Base-by-base conservation (phyloP, 2,329 filamentous ascomycete species). In the Alternaria gansuensis region DNA sequence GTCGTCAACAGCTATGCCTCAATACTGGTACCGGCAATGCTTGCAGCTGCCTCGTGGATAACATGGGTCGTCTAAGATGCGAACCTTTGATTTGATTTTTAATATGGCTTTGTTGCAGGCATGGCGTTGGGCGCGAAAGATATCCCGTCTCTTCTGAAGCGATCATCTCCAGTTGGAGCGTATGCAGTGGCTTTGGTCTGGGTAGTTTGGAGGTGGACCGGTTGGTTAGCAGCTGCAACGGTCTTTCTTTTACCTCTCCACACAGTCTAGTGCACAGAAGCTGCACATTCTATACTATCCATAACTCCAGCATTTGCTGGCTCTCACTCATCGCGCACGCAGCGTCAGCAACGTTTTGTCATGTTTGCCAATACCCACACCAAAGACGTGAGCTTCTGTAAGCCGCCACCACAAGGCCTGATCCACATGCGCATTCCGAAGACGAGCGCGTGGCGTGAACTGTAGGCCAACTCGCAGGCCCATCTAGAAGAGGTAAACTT, bases 11-110 rank as follows among this genome's bases (percentile, higher is more conserved):
- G 52, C 4, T 74, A 70, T 39, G 60, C 68, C 3, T 72, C 74
- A 3, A 60, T 75, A 37, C 44, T 71, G 3, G 59, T 70, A 6
- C 75, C 75, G 17, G 43, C 71, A n/a, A 57, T 74, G 59, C 57
- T 77, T 7, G 59, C 59, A 9, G 60, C 65, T 0, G 73, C 71
- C 14, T 66, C 68, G 4, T 75, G 70, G 65, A 31, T 72, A 49
- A 70, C 67, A 13, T 75, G 73, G 69, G 44, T 70, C 4, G 33
- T 40, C 33, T 55, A 50, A 54, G 10, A 14, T 2, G n/a, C 34
- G 13, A 39, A 39, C n/a, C 17, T 17, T 14, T 34, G 17, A 23
- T 71, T 55, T 59, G 39, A 31, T 21, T 23, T 14, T 26, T 40
- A 41, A 43, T 54, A 26, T 59, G 11, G 28, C 55, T 43, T 41